Base-by-base conservation (phyloP, 2,329 filamentous ascomycete genomes). In the Paracamarosporium sp. region DNA sequence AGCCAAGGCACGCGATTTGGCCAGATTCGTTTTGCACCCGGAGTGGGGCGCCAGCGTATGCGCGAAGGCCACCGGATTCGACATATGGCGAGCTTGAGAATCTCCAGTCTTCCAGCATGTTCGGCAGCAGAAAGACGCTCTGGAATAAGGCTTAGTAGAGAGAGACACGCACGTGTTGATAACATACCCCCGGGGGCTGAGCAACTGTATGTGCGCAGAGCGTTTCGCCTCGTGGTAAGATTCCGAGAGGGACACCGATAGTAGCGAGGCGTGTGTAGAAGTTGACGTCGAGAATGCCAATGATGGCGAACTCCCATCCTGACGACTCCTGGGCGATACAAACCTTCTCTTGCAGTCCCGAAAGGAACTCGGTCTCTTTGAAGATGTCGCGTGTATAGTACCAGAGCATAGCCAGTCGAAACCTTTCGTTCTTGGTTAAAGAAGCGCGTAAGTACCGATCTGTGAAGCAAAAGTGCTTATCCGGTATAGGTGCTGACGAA, bases 231-330 rank as follows among this genome's bases (percentile, higher is more conserved):
- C 80, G 77, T 0, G 81, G 80, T 3, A 83, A 59, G 8, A 80
- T 70, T 15, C 73, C 77, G 0, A 82, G 62, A 0, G 78, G 72
- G 4, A 82, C 65, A 1, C 79, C 79, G 1, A 77, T 71, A 0
- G 80, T 78, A 2, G 75, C 80, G 24, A 82, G 56, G 13, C 80
- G 76, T 4, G 75, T 78, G 60, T 78, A 82, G 30, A 76, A 72
- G 44, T 81, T 75, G 57, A 79, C 70, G 25, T 79, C 77, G 4
- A 82, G 68, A 3, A 82, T 63, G 2, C 80, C 81, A 5, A 80
- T 70, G 17, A 81, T 77, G n/a, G 74, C 79, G 53, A 76, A 80
- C 8, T 82, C 80, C 80, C 81, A 82, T 7, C 73, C 79, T 5
- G 77, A 74, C 0, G 76, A 76, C 22, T 81, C 75, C 24, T 76